A percentile compares a stretch with the other conserved stretches of the same genome.
phyloP scores from a whole-genome alignment of 2,329 filamentous ascomycete species.

The Amphichorda felina region DNA sequence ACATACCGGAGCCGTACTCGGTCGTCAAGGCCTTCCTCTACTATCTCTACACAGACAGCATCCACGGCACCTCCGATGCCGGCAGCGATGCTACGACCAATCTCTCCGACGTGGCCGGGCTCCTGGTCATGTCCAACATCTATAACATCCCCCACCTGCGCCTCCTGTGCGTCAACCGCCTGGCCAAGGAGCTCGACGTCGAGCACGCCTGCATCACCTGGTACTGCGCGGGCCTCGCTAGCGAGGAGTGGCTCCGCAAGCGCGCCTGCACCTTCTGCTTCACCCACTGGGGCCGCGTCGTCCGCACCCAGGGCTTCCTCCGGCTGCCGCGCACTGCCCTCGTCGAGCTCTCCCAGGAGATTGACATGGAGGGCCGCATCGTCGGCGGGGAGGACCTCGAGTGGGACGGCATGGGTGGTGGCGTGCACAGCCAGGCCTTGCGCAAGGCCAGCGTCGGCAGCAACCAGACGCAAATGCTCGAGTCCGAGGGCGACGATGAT shows the following conservation, averaged over 20 bases:
- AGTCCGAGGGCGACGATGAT: constrained; percentile 47
- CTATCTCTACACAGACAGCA: constrained; percentile 94
- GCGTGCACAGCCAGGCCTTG: constrained; percentile 14
- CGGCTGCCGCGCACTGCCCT: constrained; percentile 67
- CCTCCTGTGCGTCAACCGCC: constrained; percentile 78
- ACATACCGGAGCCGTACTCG: constrained; percentile 91
- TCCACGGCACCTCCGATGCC: constrained; percentile 41
- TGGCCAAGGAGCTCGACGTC: constrained; percentile 84
- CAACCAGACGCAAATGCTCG: constrained; percentile 42
- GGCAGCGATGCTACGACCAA: constrained; percentile 61
- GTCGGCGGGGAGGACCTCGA: constrained; percentile 76
- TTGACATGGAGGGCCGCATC: constrained; percentile 85
- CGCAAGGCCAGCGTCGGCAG: constrained; percentile 51
- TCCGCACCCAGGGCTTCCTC: constrained; percentile 79
- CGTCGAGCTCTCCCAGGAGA: constrained; percentile 85
- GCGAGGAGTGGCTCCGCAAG: constrained; percentile 86
- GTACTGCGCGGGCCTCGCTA: constrained; percentile 83
- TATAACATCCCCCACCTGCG: constrained; percentile 94
- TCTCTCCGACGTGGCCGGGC: constrained; percentile 78
- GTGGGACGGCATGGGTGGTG: constrained; percentile 35
- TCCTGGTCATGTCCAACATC: constrained; percentile 95
- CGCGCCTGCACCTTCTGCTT: constrained; percentile 82
- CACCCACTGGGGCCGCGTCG: constrained; percentile 88
- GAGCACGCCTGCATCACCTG: constrained; percentile 93
- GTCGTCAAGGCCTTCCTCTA: constrained; percentile 92